Evolutionary conservation across 2,329 filamentous ascomycete genomes (phyloP).

Genomic region (Trichoderma sp.): DNA sequence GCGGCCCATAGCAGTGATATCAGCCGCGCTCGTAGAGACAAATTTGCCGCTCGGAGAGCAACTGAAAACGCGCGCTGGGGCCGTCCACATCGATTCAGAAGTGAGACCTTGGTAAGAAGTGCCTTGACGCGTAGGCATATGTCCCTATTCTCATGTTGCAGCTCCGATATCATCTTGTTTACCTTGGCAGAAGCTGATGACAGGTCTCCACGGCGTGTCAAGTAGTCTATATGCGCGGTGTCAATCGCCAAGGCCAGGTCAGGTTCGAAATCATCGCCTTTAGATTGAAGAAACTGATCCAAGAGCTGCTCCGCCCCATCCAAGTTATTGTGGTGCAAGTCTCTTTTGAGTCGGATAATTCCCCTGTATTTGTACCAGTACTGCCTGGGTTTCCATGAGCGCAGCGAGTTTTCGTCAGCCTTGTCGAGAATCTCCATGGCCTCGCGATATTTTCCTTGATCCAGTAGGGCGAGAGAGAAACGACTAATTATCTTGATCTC

Average conservation of each 20-base stretch:
- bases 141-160: conserved; percentile 47
- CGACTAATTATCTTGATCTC: conserved; percentile 71
- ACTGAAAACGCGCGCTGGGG: conserved; percentile 75
- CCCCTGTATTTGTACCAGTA: conserved; percentile 66
- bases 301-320: conserved; percentile 50
- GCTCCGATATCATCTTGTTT: conserved; percentile 41
- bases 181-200: conserved; percentile 48
- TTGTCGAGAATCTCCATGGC: conserved; percentile 47
- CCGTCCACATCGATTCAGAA: conserved; percentile 65
- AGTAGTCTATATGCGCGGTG: conserved; percentile 50
- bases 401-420: conserved; percentile 58
- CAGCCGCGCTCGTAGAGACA: conserved; percentile 67
- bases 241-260: conserved; percentile 52
- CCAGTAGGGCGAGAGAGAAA: conserved; percentile 57
- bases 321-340: conserved; percentile 55
- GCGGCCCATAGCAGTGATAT: conserved; percentile 71
- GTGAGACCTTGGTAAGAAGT: conserved; percentile 67
- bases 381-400: conserved; percentile 74
- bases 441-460: conserved; percentile 67
- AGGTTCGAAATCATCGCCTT: conserved; percentile 48
- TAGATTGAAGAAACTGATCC: conserved; percentile 51
- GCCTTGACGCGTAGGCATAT: conserved; percentile 67
- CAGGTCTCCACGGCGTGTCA: conserved; percentile 47
- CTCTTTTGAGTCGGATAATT: conserved; percentile 61
- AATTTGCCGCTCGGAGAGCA: conserved; percentile 68